Conservation (phyloP, 352 stramenopile genomes). For the Globisporangium abappressorium region DNA sequence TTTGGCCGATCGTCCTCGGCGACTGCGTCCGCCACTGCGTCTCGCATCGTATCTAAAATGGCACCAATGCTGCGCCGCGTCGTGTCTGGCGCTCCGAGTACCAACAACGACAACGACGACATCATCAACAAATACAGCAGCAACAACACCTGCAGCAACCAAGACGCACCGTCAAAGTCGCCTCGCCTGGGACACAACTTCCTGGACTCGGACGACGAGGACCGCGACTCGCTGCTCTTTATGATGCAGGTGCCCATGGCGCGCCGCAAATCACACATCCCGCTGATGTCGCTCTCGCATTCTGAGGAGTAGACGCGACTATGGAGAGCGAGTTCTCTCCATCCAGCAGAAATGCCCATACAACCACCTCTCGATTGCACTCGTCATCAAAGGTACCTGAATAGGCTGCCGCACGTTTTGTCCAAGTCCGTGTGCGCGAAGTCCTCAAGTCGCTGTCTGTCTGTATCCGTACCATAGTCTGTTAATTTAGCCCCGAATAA, state of each 20-base stretch:
- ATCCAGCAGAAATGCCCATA: neutral
- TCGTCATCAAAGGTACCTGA: neutral
- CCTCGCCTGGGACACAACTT: constrained; percentile 19
- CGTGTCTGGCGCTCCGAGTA: constrained; percentile 13
- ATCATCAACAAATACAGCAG: neutral
- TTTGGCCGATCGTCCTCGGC: constrained; percentile 23
- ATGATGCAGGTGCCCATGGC: constrained; percentile 62
- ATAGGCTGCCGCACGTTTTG: neutral
- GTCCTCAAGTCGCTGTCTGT: neutral
- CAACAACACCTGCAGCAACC: neutral
- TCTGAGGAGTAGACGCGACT: constrained; percentile 26
- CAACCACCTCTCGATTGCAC: neutral
- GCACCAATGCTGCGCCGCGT: constrained; percentile 41
- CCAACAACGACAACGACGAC: neutral
- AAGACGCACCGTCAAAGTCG: constrained; percentile 1
- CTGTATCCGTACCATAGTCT: constrained; percentile 11
- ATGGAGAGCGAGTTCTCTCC: neutral
- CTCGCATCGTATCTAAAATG: constrained; percentile 64
- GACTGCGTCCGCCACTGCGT: constrained; percentile 28
- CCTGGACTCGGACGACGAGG: constrained; percentile 43
- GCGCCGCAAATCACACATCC: constrained; percentile 46
- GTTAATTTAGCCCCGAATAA: constrained; percentile 12
- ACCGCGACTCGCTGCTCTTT: constrained; percentile 58
- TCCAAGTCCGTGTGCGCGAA: neutral
- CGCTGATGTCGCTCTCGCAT: constrained; percentile 43